phyloP scores from a whole-genome alignment of 495 filamentous ascomycete genomes.

The Xylaria telfairii region DNA sequence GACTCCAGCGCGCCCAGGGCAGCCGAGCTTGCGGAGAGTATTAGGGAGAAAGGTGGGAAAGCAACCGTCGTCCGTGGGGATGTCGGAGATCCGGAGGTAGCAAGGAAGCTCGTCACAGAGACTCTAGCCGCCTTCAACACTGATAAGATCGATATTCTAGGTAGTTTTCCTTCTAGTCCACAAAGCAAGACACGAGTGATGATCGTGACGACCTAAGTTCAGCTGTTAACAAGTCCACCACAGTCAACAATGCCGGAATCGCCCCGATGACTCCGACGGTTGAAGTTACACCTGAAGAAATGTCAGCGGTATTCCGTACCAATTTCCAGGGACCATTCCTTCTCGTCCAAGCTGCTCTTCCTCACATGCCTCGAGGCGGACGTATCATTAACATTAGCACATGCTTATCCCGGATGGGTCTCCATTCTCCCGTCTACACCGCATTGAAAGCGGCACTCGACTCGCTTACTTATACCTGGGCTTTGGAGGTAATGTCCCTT shows the following conservation, averaged over 20 bases:
- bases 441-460: slow-evolving; percentile 34
- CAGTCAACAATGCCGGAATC: slow-evolving; percentile 42
- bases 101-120: slow-evolving; percentile 38
- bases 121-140: slow-evolving; percentile 37
- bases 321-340: slow-evolving; percentile 41
- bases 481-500: slow-evolving; percentile 28
- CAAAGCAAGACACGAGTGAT: slow-evolving; percentile 4
- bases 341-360: slow-evolving; percentile 39
- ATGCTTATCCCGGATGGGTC: slow-evolving; percentile 1
- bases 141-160: slow-evolving; percentile 47
- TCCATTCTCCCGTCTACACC: slow-evolving; percentile 21
- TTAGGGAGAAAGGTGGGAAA: slow-evolving; percentile 33
- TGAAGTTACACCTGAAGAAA: slow-evolving; percentile 8
- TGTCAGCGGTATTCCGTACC: slow-evolving; percentile 31
- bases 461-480: slow-evolving; percentile 30
- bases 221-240: slow-evolving; percentile 1
- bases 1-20: slow-evolving; percentile 41
- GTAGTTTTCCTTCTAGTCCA: slow-evolving; percentile 26
- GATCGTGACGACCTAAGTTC: background rate
- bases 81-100: slow-evolving; percentile 35
- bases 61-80: slow-evolving; percentile 45
- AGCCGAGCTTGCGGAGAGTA: slow-evolving; percentile 32
- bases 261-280: slow-evolving; percentile 18
- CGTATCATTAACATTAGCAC: slow-evolving; percentile 45
- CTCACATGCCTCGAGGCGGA: slow-evolving; percentile 44